Percentiles rank a stretch among this genome's conserved stretches.
Evolutionary conservation across 768 basidiomycete genomes (phyloP).

Genomic region (Agaricus subrufescens): DNA sequence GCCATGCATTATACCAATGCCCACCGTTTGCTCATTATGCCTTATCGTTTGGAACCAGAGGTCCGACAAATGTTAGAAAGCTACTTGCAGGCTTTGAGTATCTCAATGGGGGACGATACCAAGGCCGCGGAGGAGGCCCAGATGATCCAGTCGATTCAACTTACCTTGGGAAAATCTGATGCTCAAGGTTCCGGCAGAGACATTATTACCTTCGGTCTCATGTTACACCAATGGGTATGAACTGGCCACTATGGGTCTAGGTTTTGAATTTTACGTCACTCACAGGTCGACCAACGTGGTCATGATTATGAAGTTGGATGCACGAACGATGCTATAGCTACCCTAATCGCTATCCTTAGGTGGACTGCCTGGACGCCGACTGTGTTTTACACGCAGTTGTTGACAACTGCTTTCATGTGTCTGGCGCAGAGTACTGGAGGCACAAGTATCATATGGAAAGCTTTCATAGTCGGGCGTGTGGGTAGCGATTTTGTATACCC

Average conservation of each 20-base stretch:
- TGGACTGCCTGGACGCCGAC: slow-evolving; percentile 61
- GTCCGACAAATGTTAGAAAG: slow-evolving; percentile 56
- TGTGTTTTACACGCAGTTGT: slow-evolving; percentile 64
- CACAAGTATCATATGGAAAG: slow-evolving; percentile 52
- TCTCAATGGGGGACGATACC: slow-evolving; percentile 63
- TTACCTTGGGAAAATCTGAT: slow-evolving; percentile 54
- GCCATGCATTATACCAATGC: slow-evolving; percentile 44
- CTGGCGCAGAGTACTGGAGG: slow-evolving; percentile 45
- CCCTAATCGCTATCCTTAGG: slow-evolving; percentile 52
- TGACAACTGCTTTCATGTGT: slow-evolving; percentile 59
- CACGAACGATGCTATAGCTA: slow-evolving; percentile 41
- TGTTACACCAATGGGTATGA: slow-evolving; percentile 59
- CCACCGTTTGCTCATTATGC: slow-evolving; percentile 44
- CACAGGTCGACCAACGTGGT: slow-evolving; percentile 54
- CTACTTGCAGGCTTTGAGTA: slow-evolving; percentile 53
- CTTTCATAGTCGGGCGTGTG: slow-evolving; percentile 71
- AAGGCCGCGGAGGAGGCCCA: slow-evolving; percentile 69
- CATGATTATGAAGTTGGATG: slow-evolving; percentile 63
- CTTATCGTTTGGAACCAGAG: slow-evolving; percentile 44
- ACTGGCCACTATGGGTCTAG: neutral
- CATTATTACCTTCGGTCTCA: slow-evolving; percentile 55
- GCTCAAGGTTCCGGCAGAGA: slow-evolving; percentile 59
- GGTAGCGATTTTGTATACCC: slow-evolving; percentile 18
- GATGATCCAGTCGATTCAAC: slow-evolving; percentile 60
- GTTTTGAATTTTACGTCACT: neutral